These are phyloP conservation scores for Suhomyces atakaporum DNA, from an alignment of 1,139 yeast species.

Conservation along the genomic window DNA sequence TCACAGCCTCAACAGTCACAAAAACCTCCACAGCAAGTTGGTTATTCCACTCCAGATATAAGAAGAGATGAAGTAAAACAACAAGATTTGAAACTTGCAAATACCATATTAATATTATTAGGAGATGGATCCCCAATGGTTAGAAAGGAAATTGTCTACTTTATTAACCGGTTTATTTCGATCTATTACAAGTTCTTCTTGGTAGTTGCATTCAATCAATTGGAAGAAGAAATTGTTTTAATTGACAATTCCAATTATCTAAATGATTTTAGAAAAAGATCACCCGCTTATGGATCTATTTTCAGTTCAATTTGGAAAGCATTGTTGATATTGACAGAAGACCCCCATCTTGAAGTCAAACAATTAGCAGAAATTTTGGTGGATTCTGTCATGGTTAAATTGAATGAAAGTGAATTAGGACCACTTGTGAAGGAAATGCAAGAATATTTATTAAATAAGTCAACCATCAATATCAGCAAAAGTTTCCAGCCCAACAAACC, in stretches of 20 bases:
- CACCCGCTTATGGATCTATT: conserved; percentile 84
- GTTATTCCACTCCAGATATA: conserved; percentile 25
- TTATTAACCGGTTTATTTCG: conserved; percentile 71
- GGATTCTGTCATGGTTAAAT: conserved; percentile 67
- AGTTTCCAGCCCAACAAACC: conserved; percentile 40
- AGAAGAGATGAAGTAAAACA: conserved; percentile 51
- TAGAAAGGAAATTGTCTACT: conserved; percentile 78
- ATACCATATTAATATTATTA: conserved; percentile 48
- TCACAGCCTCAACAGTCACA: conserved; percentile 18
- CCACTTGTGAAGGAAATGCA: conserved; percentile 67
- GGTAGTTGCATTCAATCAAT: conserved; percentile 83
- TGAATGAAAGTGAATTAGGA: conserved; percentile 69
- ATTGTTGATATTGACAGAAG: conserved; percentile 76
- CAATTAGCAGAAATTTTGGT: conserved; percentile 73
- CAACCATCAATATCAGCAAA: conserved; percentile 43
- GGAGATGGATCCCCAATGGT: conserved; percentile 92
- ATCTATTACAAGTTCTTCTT: conserved; percentile 74
- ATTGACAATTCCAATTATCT: conserved; percentile 61
- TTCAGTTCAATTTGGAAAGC: conserved; percentile 89
- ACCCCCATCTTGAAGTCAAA: conserved; percentile 84
- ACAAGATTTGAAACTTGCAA: conserved; percentile 56
- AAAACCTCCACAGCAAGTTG: conserved; percentile 32
- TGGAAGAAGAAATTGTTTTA: conserved; percentile 76
- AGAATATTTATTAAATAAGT: conserved; percentile 57
- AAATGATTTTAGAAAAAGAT: conserved; percentile 59